phyloP scores from a whole-genome alignment of 805 yeast genomes.

The Schizosaccharomyces osmophilus region DNA sequence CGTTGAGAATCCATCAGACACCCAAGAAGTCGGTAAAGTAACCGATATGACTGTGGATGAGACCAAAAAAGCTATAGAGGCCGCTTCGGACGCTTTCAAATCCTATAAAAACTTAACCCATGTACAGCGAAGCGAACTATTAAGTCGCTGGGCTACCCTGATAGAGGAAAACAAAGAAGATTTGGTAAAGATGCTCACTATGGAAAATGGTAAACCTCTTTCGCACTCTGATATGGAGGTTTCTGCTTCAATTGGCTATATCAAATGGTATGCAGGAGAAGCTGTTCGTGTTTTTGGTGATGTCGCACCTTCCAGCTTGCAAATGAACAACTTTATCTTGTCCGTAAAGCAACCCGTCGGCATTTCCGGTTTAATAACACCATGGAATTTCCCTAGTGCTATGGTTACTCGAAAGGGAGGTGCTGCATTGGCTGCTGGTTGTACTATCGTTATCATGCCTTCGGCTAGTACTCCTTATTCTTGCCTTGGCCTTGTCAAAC shows the following conservation, averaged over 20 bases:
- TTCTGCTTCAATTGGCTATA: conserved; percentile 39
- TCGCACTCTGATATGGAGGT: conserved; percentile 51
- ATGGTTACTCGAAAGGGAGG: conserved; percentile 44
- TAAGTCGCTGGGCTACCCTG: conserved; percentile 27
- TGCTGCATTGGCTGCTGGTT: conserved; percentile 60
- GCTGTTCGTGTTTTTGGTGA: conserved; percentile 49
- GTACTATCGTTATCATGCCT: conserved; percentile 54
- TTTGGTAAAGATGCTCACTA: conserved; percentile 33
- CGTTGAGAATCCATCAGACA: conserved; percentile 49
- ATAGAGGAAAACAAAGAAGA: conserved; percentile 36
- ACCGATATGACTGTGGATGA: conserved; percentile 29
- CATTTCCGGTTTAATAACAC: conserved; percentile 36
- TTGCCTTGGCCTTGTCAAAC: conserved; percentile 33
- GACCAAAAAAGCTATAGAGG: conserved; percentile 27
- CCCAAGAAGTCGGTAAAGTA: conserved; percentile 26
- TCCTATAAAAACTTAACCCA: conserved; percentile 29
- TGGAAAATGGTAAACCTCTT: conserved; percentile 51
- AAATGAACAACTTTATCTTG: conserved; percentile 21
- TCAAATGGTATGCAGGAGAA: conserved; percentile 71
- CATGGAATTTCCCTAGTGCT: conserved; percentile 46
- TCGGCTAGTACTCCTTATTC: conserved; percentile 53
- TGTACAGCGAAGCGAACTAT: conserved; percentile 30
- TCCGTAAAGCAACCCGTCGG: conserved; percentile 39
- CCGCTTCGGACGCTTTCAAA: conserved; percentile 30
- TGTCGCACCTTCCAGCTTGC: conserved; percentile 18